phyloP scores from a whole-genome alignment of 345 rosid species.

The Mercurialis annua region DNA sequence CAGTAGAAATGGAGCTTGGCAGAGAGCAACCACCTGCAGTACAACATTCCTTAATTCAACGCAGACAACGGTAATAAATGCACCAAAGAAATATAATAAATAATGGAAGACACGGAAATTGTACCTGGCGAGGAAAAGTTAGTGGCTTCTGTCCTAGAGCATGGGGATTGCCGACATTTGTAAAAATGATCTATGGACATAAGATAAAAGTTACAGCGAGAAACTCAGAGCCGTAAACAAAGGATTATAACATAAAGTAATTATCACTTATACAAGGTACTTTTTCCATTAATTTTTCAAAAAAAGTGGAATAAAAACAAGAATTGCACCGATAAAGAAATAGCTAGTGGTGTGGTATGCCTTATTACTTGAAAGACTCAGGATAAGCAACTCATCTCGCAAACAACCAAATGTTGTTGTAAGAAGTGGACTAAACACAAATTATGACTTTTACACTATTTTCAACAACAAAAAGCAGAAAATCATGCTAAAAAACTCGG shows the following conservation, averaged over 20 bases:
- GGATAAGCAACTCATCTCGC: background rate
- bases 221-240: background rate
- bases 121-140: constrained; percentile 93
- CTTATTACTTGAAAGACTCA: background rate
- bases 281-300: background rate
- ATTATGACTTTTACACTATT: background rate
- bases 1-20: constrained; percentile 96
- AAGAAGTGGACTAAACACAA: background rate
- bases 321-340: background rate
- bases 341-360: background rate
- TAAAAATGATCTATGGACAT: constrained; percentile 75
- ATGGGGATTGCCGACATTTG: constrained; percentile 99
- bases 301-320: background rate
- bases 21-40: constrained; percentile 86
- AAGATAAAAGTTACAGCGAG: constrained; percentile 20
- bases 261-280: background rate
- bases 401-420: background rate
- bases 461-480: background rate
- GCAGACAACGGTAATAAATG: constrained; percentile 8
- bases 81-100: constrained; percentile 3
- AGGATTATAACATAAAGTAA: background rate
- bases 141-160: constrained; percentile 97
- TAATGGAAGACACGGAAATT: background rate
- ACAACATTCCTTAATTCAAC: constrained; percentile 25
- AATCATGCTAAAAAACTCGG: background rate